Percentiles rank a stretch among this genome's conserved stretches.
These are phyloP conservation scores for Pinus tabuliformis DNA, from an alignment of 75 land plant genomes.

Conservation along the genomic window DNA sequence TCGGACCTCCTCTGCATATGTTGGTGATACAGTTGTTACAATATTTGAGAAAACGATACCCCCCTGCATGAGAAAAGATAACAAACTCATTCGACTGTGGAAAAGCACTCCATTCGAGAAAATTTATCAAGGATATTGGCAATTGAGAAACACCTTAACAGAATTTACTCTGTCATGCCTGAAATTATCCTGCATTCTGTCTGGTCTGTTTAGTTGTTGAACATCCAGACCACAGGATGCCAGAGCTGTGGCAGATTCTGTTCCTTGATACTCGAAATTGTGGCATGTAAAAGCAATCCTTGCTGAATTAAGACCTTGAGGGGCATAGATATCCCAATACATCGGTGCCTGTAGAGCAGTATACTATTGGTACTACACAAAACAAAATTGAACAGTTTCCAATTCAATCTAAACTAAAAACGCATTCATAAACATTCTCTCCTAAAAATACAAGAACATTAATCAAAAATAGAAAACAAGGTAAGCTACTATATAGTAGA, in stretches of 20 bases:
- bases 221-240: constrained; percentile 87
- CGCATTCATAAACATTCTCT: neutral
- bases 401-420: neutral
- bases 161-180: constrained; percentile 73
- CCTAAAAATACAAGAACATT: neutral
- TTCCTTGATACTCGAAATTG: constrained; percentile 96
- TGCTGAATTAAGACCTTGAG: constrained; percentile 87
- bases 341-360: constrained; percentile 72
- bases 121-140: neutral
- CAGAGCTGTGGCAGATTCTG: constrained; percentile 65
- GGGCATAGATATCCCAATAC: constrained; percentile 91
- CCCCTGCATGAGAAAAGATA: constrained; percentile 48
- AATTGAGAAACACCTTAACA: constrained; percentile 52
- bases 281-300: constrained; percentile 96
- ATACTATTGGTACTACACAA: neutral
- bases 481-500: neutral
- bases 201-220: constrained; percentile 68
- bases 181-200: constrained; percentile 93
- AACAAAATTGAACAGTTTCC: neutral
- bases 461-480: neutral
- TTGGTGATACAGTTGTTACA: constrained; percentile 96
- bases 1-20: constrained; percentile 93
- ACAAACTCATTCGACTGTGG: neutral
- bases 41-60: constrained; percentile 93
- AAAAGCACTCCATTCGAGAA: neutral